phyloP scores from a whole-genome alignment of 805 yeast species.

The Blastobotrys chiropterorum region DNA sequence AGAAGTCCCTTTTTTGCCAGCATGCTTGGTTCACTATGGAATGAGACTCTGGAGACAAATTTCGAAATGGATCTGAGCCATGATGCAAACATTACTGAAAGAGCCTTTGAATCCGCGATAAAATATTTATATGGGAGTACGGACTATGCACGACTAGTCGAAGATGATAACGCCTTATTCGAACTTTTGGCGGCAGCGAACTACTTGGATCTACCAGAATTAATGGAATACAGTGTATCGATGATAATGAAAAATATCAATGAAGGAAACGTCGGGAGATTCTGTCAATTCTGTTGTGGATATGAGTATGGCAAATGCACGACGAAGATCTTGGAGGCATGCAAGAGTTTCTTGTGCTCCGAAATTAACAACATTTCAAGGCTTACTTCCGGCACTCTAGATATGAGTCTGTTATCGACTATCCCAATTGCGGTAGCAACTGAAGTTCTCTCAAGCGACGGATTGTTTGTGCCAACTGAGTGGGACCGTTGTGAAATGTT shows the following conservation, averaged over 20 bases:
- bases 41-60: background rate
- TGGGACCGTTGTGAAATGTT: slow-evolving; percentile 50
- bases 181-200: slow-evolving; percentile 33
- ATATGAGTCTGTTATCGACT: slow-evolving; percentile 41
- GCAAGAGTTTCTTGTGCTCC: slow-evolving; percentile 40
- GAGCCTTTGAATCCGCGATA: slow-evolving; percentile 45
- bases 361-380: slow-evolving; percentile 19
- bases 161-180: slow-evolving; percentile 38
- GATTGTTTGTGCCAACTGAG: slow-evolving; percentile 48
- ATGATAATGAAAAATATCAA: slow-evolving; percentile 32
- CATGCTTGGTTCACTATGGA: slow-evolving; percentile 42
- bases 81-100: slow-evolving; percentile 37
- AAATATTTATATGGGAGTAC: slow-evolving; percentile 42
- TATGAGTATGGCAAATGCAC: slow-evolving; percentile 44
- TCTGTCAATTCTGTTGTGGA: slow-evolving; percentile 38
- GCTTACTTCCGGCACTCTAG: slow-evolving; percentile 40
- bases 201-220: slow-evolving; percentile 41
- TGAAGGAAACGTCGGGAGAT: slow-evolving; percentile 34
- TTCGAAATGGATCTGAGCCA: slow-evolving; percentile 30
- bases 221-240: slow-evolving; percentile 41
- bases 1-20: slow-evolving; percentile 44
- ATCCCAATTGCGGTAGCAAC: slow-evolving; percentile 40
- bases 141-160: slow-evolving; percentile 30
- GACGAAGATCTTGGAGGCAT: slow-evolving; percentile 40
- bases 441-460: slow-evolving; percentile 43